Conservation (phyloP, 768 basidiomycete genomes). For the Agrocybe praecox region DNA sequence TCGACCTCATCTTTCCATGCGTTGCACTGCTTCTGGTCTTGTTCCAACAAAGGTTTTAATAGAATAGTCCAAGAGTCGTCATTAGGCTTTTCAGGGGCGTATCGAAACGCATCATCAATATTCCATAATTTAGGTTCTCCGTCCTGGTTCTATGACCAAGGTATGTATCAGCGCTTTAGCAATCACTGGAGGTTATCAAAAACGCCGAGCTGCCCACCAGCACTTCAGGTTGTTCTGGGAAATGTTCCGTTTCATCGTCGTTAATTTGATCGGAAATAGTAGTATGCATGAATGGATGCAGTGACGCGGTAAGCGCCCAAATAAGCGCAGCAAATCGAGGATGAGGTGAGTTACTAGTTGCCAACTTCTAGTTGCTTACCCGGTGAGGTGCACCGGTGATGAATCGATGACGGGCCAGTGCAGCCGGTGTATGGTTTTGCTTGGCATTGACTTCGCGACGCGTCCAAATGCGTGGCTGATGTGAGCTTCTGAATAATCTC, state of each 20-base stretch:
- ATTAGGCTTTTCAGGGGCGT: conserved; percentile 10
- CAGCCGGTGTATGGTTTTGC: neutral
- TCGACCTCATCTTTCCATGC: conserved; percentile 28
- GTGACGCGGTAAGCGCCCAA: too few relatives aligned
- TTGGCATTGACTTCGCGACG: neutral
- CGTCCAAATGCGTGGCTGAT: conserved; percentile 3
- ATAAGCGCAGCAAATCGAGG: too few relatives aligned
- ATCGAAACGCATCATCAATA: neutral
- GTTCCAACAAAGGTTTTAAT: conserved; percentile 10
- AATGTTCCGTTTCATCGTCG: too few relatives aligned
- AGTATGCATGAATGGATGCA: too few relatives aligned
- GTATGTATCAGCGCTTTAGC: neutral
- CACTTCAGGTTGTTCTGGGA: neutral
- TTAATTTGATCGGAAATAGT: too few relatives aligned
- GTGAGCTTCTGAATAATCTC: conserved; percentile 11
- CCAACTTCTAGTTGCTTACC: too few relatives aligned
- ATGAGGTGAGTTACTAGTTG: too few relatives aligned
- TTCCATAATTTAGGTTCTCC: neutral
- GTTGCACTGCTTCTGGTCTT: conserved; percentile 16
- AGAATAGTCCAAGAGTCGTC: conserved; percentile 17
- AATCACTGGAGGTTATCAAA: neutral
- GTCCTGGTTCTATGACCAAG: neutral
- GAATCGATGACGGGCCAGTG: neutral
- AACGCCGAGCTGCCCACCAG: neutral
- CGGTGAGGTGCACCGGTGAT: too few relatives aligned